Evolutionary conservation across 352 stramenopile species (phyloP).

Genomic region (Phytopythium kandeliae): DNA sequence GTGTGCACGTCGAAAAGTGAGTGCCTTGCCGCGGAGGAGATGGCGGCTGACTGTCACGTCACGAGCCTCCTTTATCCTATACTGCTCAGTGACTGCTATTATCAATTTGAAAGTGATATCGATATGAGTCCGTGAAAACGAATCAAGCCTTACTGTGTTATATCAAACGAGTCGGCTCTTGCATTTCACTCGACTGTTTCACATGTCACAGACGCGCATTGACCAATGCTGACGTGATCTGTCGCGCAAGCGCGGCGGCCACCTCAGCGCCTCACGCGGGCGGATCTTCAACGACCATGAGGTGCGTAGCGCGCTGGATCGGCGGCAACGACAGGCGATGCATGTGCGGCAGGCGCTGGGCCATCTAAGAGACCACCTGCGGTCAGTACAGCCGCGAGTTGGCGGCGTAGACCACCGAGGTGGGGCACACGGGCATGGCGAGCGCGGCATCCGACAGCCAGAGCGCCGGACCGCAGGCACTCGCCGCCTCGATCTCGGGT

Average conservation of each 20-base stretch:
- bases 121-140: too few relatives aligned
- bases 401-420: constrained; percentile 28
- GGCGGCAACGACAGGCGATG: constrained; percentile 15
- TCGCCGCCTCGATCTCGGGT: constrained; percentile 14
- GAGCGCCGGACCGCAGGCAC: constrained; percentile 12
- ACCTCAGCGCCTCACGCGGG: constrained; percentile 14
- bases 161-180: not conserved
- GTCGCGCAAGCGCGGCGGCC: constrained; percentile 16
- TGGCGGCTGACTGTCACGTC: too few relatives aligned
- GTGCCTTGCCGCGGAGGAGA: too few relatives aligned
- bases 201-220: too few relatives aligned
- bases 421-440: constrained; percentile 14
- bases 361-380: constrained; percentile 16
- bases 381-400: constrained; percentile 19
- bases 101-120: too few relatives aligned
- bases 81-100: too few relatives aligned
- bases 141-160: too few relatives aligned
- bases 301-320: constrained; percentile 21
- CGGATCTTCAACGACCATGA: constrained; percentile 37
- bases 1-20: too few relatives aligned
- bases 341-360: constrained; percentile 13
- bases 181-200: not conserved
- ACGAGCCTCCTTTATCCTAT: too few relatives aligned
- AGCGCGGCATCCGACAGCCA: constrained; percentile 14
- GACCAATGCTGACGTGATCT: constrained; percentile 10